Percentiles rank a stretch among this genome's conserved stretches.
Evolutionary conservation across 495 filamentous ascomycete genomes (phyloP).

Genomic region (Penicillium flavigenum): DNA sequence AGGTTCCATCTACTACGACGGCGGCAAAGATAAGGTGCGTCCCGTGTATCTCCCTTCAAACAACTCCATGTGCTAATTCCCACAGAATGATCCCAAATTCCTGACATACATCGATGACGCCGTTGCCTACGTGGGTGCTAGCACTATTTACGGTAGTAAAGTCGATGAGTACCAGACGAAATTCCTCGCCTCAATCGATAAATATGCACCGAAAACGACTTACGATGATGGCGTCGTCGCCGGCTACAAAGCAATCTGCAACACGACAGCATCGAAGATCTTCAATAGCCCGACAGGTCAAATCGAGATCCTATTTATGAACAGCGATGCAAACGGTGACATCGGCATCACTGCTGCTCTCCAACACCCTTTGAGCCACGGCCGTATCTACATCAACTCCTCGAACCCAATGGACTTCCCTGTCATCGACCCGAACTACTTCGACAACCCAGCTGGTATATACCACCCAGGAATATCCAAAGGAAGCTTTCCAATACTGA

Average conservation of each 20-base stretch:
- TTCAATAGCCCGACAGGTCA: constrained; percentile 29
- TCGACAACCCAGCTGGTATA: constrained; percentile 32
- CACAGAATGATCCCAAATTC: constrained; percentile 27
- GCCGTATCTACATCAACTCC: constrained; percentile 39
- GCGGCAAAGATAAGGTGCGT: constrained; percentile 29
- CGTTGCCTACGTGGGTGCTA: constrained; percentile 35
- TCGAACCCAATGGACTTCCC: constrained; percentile 36
- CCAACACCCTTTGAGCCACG: constrained; percentile 38
- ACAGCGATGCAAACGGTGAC: constrained; percentile 33
- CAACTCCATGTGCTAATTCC: constrained; percentile 9
- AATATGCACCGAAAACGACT: constrained; percentile 27
- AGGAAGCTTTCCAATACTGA: background rate
- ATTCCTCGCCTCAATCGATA: constrained; percentile 23
- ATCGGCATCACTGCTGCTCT: constrained; percentile 38
- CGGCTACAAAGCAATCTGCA: constrained; percentile 38
- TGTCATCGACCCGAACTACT: constrained; percentile 39
- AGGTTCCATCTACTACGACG: constrained; percentile 31
- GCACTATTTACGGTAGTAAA: constrained; percentile 21
- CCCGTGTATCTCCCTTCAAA: background rate
- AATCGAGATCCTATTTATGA: constrained; percentile 37
- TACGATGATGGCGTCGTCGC: constrained; percentile 28
- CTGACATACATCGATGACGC: constrained; percentile 36
- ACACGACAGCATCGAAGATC: constrained; percentile 31
- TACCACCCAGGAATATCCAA: background rate
- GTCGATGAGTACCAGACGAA: constrained; percentile 16